Base-by-base conservation (phyloP, 2,329 filamentous ascomycete genomes). In the Diaporthe sp. region DNA sequence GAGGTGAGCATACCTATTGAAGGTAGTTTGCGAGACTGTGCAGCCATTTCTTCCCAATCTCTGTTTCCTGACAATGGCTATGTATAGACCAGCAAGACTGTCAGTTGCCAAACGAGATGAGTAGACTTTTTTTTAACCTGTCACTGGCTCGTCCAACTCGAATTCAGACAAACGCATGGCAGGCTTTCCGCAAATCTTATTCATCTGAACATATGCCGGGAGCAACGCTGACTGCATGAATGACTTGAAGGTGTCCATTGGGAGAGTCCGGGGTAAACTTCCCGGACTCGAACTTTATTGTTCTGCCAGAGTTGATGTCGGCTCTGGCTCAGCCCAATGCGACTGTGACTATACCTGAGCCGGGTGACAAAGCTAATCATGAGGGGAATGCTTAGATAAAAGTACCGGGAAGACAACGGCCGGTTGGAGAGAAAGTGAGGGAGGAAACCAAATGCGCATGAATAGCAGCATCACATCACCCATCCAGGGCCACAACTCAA, bases 191-290 rank as follows among this genome's bases (percentile, higher is more conserved):
- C 64, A 12, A 52, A 52, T 67, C 64, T 67, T 38, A 50, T 52
- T 52, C 45, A 67, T 67, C 45, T 52, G 30, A 67, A 52, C 22
- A 52, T 52, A n/a, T 67, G 45, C 61, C 61, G 61, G 61, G 30
- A 28, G 61, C 42, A 67, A 67, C 61, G 30, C 61, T 35, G 64
- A 35, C 45, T 50, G 64, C 64, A 67, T 52, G 17, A 64, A 45
- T 45, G 15, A 64, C 25, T 15, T 15, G 35, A 19, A 35, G 30
- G 22, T 7, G 22, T 22, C 45, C 30, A 25, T 28, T 52, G 30
- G 33, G 38, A 19, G 45, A 19, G 30, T 22, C 64, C 28, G 45
- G 22, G 45, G 45, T 52, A 35, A 15, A 17, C 64, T 67, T 25
- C 22, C 15, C 45, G 33, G 33, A 25, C 45, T 52, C 30, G 13